Conservation (phyloP, 805 yeast genomes). For the Wickerhamomyces subpelliculosus region DNA sequence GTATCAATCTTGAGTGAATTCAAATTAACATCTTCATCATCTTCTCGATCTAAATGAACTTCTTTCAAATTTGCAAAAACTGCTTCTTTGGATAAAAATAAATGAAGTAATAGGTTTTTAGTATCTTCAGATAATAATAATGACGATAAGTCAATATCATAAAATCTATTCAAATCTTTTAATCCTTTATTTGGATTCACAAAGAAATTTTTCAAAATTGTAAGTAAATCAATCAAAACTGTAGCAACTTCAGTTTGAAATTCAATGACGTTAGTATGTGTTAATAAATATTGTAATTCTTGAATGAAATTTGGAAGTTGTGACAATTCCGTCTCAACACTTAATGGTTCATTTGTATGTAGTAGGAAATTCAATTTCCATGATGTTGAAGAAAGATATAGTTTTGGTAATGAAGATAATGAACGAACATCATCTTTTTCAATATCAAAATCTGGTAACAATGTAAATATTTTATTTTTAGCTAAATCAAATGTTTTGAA, state of each 20-base stretch:
- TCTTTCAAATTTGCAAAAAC: slow-evolving; percentile 29
- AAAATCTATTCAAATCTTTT: slow-evolving; percentile 12
- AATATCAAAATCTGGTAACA: slow-evolving; percentile 3
- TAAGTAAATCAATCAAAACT: slow-evolving; percentile 19
- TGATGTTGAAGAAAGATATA: slow-evolving; percentile 11
- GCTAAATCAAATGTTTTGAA: slow-evolving; percentile 7
- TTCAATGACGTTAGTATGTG: not conserved
- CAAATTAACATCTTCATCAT: slow-evolving; percentile 42
- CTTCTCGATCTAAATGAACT: slow-evolving; percentile 41
- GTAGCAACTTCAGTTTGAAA: slow-evolving; percentile 17
- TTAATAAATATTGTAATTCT: slow-evolving; percentile 7
- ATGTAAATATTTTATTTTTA: slow-evolving; percentile 5
- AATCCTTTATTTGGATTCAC: slow-evolving; percentile 25
- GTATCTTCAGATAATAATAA: slow-evolving; percentile 23
- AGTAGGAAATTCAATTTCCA: slow-evolving; percentile 13
- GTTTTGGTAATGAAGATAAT: slow-evolving; percentile 8
- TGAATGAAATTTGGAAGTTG: slow-evolving; percentile 10
- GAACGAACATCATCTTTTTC: no score
- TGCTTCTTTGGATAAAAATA: slow-evolving; percentile 45
- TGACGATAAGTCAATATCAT: slow-evolving; percentile 14
- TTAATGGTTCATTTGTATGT: slow-evolving; percentile 10
- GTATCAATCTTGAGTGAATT: slow-evolving; percentile 11
- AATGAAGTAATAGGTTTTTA: slow-evolving; percentile 28
- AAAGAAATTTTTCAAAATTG: slow-evolving; percentile 22
- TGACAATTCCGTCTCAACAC: slow-evolving; percentile 13